Base-by-base conservation (phyloP, 306 rosid genomes). In the Ammopiptanthus mongolicus region DNA sequence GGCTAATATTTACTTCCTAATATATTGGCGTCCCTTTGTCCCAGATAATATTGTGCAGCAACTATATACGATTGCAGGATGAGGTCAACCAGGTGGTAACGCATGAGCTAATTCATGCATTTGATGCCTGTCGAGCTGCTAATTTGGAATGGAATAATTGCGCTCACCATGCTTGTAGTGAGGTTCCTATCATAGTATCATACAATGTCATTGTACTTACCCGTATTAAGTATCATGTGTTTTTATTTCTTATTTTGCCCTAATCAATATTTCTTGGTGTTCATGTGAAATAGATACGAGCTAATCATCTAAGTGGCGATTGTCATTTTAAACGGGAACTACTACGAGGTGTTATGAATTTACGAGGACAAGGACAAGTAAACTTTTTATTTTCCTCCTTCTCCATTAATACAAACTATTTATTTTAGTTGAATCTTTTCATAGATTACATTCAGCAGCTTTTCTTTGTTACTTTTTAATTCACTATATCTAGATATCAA, bases 291-390 rank as follows among this genome's bases (percentile, higher is more conserved):
- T 84, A 91, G 97, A 85, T 92, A 70, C 86, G 96, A 66, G 90
- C 97, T 57, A 83, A 70, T 68, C 91, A 90, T 85, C 79, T 92
- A 33, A 90, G 96, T 53, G 97, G 97, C 62, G 89, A 87, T 81
- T 90, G 97, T 69, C 97, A 90, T 86, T 92, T 64, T 66, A 90
- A 90, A 65, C 80, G 93, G 58, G 97, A 92, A 83, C 70, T 92
- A 31, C 73, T 93, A 37, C 83, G 93, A 60, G 97, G 97, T 77
- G 69, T 58, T 66, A 4, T 84, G 64, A 93, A 84, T 71, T 15
- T 93, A 53, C 87, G 91, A 69, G 97, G 93, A 75, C 97, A 89
- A 57, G 96, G 84, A 83, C 93, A 88, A 77, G 97, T 91, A 84
- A 50, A 77, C 70, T 78, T 17, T 69, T 65, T 51, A 13, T 14